These are phyloP conservation scores for Marasmius sp. DNA, from an alignment of 1,284 basidiomycete species.

Conservation along the genomic window DNA sequence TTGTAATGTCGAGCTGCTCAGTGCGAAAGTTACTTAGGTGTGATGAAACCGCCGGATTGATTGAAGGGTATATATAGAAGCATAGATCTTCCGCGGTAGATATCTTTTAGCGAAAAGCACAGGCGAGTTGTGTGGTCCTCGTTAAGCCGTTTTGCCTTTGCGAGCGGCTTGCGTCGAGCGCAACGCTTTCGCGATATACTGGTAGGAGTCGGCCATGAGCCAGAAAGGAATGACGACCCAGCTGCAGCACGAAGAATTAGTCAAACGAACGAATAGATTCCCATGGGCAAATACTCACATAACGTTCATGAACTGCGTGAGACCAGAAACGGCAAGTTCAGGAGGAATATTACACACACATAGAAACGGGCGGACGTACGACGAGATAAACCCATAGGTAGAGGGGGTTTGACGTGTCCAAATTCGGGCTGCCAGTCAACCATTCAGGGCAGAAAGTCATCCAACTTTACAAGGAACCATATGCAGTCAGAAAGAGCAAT, in stretches of 20 bases:
- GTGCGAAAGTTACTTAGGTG: too few relatives aligned
- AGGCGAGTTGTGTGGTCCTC: neutral
- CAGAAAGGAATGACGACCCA: constrained; percentile 77
- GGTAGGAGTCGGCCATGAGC: constrained; percentile 77
- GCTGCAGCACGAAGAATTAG: constrained; percentile 35
- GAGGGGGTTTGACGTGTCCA: constrained; percentile 67
- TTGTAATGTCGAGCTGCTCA: too few relatives aligned
- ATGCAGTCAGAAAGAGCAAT: neutral
- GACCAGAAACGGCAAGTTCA: constrained; percentile 1
- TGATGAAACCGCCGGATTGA: too few relatives aligned
- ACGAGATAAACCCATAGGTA: constrained; percentile 57
- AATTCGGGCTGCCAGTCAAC: constrained; percentile 71
- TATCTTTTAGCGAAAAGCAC: neutral
- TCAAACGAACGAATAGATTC: constrained; percentile 6
- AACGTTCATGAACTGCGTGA: constrained; percentile 69
- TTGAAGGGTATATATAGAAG: too few relatives aligned
- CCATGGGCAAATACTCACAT: constrained; percentile 49
- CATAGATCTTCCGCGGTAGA: neutral
- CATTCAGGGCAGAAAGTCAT: constrained; percentile 88
- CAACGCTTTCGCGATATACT: constrained; percentile 60
- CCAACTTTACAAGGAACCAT: constrained; percentile 44
- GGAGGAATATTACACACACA: neutral
- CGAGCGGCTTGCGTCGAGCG: constrained; percentile 39
- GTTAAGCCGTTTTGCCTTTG: constrained; percentile 39
- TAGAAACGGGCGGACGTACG: constrained; percentile 29